phyloP scores from a whole-genome alignment of 2,329 filamentous ascomycete species.

The Epichloe gansuensis region DNA sequence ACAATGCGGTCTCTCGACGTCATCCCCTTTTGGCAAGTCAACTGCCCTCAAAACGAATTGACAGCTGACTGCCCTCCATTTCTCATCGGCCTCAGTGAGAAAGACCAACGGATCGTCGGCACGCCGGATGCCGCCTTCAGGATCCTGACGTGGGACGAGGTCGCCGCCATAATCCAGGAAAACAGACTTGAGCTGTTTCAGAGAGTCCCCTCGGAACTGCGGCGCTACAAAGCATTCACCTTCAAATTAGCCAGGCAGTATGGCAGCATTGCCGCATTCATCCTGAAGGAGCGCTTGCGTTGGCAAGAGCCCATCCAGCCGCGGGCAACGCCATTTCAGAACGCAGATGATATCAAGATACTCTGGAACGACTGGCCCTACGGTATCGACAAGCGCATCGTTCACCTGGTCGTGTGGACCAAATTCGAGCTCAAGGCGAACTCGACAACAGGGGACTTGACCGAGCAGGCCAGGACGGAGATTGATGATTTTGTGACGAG shows the following conservation, averaged over 20 bases:
- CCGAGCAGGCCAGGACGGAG: conserved; percentile 44
- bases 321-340: conserved; percentile 28
- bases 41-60: conserved; percentile 52
- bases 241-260: conserved; percentile 51
- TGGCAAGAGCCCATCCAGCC: conserved; percentile 45
- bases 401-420: conserved; percentile 86
- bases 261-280: conserved; percentile 68
- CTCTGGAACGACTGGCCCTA: conserved; percentile 93
- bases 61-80: conserved; percentile 59
- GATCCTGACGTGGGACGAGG: conserved; percentile 56
- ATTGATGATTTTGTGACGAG: conserved; percentile 60
- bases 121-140: conserved; percentile 57
- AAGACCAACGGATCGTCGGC: conserved; percentile 58
- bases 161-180: conserved; percentile 45
- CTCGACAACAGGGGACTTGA: conserved; percentile 51
- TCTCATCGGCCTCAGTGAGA: conserved; percentile 48
- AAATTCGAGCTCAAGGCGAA: conserved; percentile 74
- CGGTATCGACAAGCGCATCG: conserved; percentile 63
- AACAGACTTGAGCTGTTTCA: conserved; percentile 70
- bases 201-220: conserved; percentile 62
- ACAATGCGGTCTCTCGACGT: conserved; percentile 24
- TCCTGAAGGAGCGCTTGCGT: conserved; percentile 54
- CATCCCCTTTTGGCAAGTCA: conserved; percentile 70
- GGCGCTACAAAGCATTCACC: conserved; percentile 64
- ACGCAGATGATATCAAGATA: conserved; percentile 53